Base-by-base conservation (phyloP, 2,329 filamentous ascomycete species). In the Escovopsis sp. region DNA sequence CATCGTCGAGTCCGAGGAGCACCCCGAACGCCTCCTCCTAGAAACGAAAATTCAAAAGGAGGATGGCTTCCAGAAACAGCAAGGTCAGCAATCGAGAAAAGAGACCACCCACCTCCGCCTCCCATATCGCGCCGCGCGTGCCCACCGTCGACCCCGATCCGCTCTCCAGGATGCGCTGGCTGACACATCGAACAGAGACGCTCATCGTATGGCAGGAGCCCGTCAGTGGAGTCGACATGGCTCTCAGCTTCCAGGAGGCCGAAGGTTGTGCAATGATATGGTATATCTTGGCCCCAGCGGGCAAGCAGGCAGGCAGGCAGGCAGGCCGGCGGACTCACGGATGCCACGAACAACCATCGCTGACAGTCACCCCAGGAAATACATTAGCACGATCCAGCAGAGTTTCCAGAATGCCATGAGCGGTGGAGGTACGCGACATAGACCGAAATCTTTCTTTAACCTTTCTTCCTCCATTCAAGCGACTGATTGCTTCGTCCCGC, bases 161-260 rank as follows among this genome's bases (percentile, higher is more conserved):
- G 15, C 15, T 30, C 6, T 30, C 28, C 6, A 30, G 28, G 28
- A 30, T 8, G 26, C 26, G 6, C 5, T 42, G 15, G 40, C 44
- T 56, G 49, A 52, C 48, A 46, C 48, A 56, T 47, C 53, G 54
- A 54, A 36, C 62, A 93, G 89, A 96, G 61, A 98, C 91, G 4
- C 75, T 98, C 47, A 96, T 98, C 48, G 88, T 98, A 47, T 98
- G 91, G 91, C 95, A 89, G 34, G 91, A 96, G 59, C 76, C 79
- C 4, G 64, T 59, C 46, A 91, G 80, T 65, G 83, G 83, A 45
- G 79, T 88, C 43, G 91, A 98, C 59, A 96, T 98, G 91, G 91
- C 91, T 36, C 73, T 98, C 49, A 95, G 88, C 59, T 98, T 98
- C 57, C 91, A 98, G 62, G 91, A 98, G 66, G 82, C 88, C 3